Evolutionary conservation across 495 filamentous ascomycete genomes (phyloP).

Genomic region (Aspergillus wentii): DNA sequence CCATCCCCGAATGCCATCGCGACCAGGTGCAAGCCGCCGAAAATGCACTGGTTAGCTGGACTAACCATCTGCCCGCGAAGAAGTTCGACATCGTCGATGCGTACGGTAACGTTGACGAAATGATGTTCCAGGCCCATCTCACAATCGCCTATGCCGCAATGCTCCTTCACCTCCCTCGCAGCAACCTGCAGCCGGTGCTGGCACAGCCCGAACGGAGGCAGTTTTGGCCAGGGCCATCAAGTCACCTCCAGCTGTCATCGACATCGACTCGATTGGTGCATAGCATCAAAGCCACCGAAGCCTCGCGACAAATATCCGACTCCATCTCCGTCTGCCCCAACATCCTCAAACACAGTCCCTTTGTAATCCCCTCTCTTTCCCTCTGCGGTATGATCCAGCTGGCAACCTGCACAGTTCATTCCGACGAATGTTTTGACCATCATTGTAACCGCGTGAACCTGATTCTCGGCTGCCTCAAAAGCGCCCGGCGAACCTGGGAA

Average conservation of each 20-base stretch:
- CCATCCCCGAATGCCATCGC: slow-evolving; percentile 28
- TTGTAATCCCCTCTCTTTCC: slow-evolving; percentile 26
- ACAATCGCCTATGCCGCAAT: slow-evolving; percentile 37
- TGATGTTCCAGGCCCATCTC: slow-evolving; percentile 41
- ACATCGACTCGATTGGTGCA: slow-evolving; percentile 35
- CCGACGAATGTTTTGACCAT: slow-evolving; percentile 36
- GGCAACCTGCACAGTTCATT: slow-evolving; percentile 29
- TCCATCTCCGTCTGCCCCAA: slow-evolving; percentile 34
- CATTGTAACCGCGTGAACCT: slow-evolving; percentile 38
- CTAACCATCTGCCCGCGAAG: slow-evolving; percentile 34
- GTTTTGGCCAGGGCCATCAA: too few species aligned
- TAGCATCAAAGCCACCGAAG: slow-evolving; percentile 40
- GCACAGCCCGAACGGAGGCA: slow-evolving; percentile 20
- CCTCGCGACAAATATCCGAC: slow-evolving; percentile 33
- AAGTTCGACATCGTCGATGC: slow-evolving; percentile 40
- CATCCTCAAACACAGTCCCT: slow-evolving; percentile 33
- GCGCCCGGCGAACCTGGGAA: slow-evolving; percentile 27
- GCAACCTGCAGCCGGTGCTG: slow-evolving; percentile 29
- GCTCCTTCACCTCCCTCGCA: slow-evolving; percentile 37
- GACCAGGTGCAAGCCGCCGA: slow-evolving; percentile 41
- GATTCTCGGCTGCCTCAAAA: slow-evolving; percentile 35
- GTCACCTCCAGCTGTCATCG: too few species aligned
- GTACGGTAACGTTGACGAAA: slow-evolving; percentile 41
- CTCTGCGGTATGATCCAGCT: slow-evolving; percentile 38
- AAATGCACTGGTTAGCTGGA: slow-evolving; percentile 42